Base-by-base conservation (phyloP, 805 yeast species). In the Schizosaccharomyces cryophilus region DNA sequence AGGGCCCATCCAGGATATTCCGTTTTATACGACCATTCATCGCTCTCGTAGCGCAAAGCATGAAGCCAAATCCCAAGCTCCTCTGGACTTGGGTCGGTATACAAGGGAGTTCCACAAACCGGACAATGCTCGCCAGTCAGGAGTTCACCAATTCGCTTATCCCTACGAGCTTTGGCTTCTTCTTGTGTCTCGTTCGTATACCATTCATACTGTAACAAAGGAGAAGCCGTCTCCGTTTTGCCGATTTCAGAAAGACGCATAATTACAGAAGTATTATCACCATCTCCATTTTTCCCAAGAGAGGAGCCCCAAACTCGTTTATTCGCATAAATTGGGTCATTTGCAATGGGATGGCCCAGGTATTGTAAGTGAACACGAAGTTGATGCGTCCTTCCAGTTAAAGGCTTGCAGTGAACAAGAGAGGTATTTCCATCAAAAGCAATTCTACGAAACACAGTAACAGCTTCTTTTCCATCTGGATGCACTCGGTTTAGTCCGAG, bases 381-480 rank as follows among this genome's bases (percentile, higher is more conserved):
- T 69, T 90, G 98, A 70, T 90, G 98, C 0, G 96, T 87, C 68
- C 98, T 76, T 0, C 98, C 98, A 0, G 98, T 90, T 19, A 78
- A 72, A 1, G 98, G 98, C 65, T 75, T 78, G 71, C 97, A 90
- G 63, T 80, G 75, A 2, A 93, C 95, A 31, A 93, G 76, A 61
- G 87, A 80, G 6, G 81, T 76, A 54, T 76, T 68, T 42, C 66
- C 66, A 71, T 89, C 87, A 67, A 77, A 85, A n/a, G 85, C 77
- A 0, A 85, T 72, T 59, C 85, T 75, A 62, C 70, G 73, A 71
- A 90, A 93, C 15, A 74, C 69, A 0, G 98, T 93, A 60, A 71
- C 77, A 5, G 96, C 89, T 19, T 80, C 81, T 66, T 85, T 87
- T 3, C 69, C 68, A 24, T 66, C 65, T 21, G 61, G 60, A 19